These are phyloP conservation scores for Echites panduratus DNA, from an alignment of 257 asterid genomes.

Conservation along the genomic window DNA sequence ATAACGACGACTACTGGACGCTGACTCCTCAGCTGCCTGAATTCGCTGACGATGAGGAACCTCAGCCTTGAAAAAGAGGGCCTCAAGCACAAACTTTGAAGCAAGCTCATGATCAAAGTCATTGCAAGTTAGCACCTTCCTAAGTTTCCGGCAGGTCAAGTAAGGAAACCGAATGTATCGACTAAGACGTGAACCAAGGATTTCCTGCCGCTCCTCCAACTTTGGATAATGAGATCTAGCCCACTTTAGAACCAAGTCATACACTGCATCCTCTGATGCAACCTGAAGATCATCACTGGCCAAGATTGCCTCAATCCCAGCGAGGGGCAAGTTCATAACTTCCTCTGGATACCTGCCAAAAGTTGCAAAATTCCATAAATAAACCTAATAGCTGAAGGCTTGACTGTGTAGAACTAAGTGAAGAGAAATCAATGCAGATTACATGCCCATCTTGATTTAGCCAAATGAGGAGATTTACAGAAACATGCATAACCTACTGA, in stretches of 20 bases:
- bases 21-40: slow-evolving; percentile 52
- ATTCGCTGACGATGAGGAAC: slow-evolving; percentile 74
- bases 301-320: slow-evolving; percentile 83
- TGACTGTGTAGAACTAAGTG: no score
- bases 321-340: slow-evolving; percentile 72
- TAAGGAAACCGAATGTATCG: slow-evolving; percentile 74
- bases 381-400: not conserved
- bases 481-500: not conserved
- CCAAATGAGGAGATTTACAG: not conserved
- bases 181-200: slow-evolving; percentile 58
- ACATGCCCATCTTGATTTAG: not conserved
- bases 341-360: slow-evolving; percentile 72
- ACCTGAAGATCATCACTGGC: slow-evolving; percentile 86
- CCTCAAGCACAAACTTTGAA: slow-evolving; percentile 65
- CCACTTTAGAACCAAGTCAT: slow-evolving; percentile 82
- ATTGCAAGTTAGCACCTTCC: slow-evolving; percentile 60
- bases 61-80: slow-evolving; percentile 76
- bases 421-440: not conserved
- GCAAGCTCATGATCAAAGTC: slow-evolving; percentile 71
- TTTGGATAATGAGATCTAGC: slow-evolving; percentile 51
- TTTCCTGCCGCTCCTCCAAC: slow-evolving; percentile 61
- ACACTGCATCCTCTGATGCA: slow-evolving; percentile 89
- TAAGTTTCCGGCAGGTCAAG: slow-evolving; percentile 75
- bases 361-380: not conserved
- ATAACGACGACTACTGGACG: slow-evolving; percentile 47